These are phyloP conservation scores for Xylaria polymorpha DNA, from an alignment of 2,329 filamentous ascomycete species.

Conservation along the genomic window DNA sequence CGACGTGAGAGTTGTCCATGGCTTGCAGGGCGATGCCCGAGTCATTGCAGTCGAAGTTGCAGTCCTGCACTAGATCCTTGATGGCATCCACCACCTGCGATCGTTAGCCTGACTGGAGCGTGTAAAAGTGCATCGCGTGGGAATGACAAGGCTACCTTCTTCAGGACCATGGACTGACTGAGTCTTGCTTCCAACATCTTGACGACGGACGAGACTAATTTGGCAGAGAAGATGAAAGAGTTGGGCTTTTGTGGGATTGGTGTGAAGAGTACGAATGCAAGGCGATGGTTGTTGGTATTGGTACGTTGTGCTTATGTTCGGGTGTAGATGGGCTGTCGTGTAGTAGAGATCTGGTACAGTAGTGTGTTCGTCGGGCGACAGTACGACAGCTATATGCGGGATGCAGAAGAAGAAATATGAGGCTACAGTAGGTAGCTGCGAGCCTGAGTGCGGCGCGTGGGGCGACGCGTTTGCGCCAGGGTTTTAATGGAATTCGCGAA, in stretches of 20 bases:
- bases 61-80: conserved; percentile 99
- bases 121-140: background rate
- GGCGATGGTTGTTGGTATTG: conserved; percentile 15
- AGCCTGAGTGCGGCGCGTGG: conserved; percentile 31
- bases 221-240: background rate
- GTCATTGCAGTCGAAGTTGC: conserved; percentile 99
- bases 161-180: conserved; percentile 91
- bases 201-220: conserved; percentile 44
- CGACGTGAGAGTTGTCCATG: conserved; percentile 99
- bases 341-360: conserved; percentile 6
- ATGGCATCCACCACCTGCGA: conserved; percentile 93
- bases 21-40: conserved; percentile 97
- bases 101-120: conserved; percentile 38
- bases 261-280: conserved; percentile 5
- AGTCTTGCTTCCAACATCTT: conserved; percentile 96
- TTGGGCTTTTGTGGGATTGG: background rate
- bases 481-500: conserved; percentile 42
- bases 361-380: background rate
- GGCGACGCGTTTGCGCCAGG: conserved; percentile 36
- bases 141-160: conserved; percentile 74
- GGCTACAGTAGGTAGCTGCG: conserved; percentile 16
- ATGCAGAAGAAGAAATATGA: conserved; percentile 29
- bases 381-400: conserved; percentile 3
- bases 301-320: conserved; percentile 15
- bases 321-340: conserved; percentile 2